Base-by-base conservation (phyloP, 208 protist species). In the Herpetomonas muscarum region DNA sequence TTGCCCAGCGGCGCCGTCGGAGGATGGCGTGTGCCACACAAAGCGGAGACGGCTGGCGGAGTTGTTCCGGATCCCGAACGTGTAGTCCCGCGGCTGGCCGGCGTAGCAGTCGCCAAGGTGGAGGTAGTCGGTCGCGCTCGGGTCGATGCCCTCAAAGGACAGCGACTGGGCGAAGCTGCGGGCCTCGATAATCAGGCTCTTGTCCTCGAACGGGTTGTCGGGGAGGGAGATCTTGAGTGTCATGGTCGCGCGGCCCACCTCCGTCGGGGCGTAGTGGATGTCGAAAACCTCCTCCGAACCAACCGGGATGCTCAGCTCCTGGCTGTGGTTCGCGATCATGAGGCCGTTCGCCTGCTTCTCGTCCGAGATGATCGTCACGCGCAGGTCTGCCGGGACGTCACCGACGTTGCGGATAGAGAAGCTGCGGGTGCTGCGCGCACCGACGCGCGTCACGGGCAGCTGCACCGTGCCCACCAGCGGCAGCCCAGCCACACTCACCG, bases 121-220 rank as follows among this genome's bases (percentile, higher is more conserved):
- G 26, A 98, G 64, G 60, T 64, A 68, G 70, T 98, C 87, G 19
- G 76, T 51, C 28, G 52, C 67, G 13, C 64, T 55, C 26, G 87
- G 76, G 48, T 97, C 92, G 61, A 98, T 79, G 50, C 87, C 77
- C 24, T 97, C 88, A 64, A 98, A 94, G 39, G 88, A 86, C 29
- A 98, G 70, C 26, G 77, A 47, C 55, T 94, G 69, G 26, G 74
- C 49, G 64, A 92, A 98, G 51, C 86, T 87, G 28, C 92, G 81
- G n/a, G 76, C 91, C 21, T 73, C 22, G 9, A 98, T 52, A 21
- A 50, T 32, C 13, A 98, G 55, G 58, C 82, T 67, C 31, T 80
- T 90, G 54, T 97, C 75, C 59, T 98, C 97, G 53, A 96, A 99
- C 13, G 84, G 77, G 79, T 99, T 99, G 51, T 98, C 71, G 5